Conservation (phyloP, 805 yeast genomes). For the Nakazawaea siamensis region DNA sequence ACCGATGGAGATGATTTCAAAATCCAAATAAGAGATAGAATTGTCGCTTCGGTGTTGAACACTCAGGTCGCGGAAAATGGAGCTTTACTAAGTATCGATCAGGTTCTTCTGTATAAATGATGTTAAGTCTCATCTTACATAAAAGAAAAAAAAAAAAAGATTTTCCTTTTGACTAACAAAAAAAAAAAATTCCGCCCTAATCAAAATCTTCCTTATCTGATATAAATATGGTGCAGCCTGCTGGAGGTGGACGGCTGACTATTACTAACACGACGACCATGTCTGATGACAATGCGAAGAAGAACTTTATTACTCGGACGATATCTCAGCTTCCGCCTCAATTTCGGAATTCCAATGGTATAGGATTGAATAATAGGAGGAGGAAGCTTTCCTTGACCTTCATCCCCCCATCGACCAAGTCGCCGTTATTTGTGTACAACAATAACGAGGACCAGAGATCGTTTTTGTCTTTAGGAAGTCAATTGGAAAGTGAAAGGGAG, state of each 20-base stretch:
- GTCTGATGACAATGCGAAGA: slow-evolving; percentile 1
- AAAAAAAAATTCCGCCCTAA: too few species aligned
- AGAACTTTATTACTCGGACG: slow-evolving; percentile 14
- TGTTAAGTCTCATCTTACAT: too few species aligned
- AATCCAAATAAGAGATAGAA: background rate
- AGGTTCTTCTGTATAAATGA: background rate
- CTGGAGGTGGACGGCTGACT: too few species aligned
- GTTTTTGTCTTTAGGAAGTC: slow-evolving; percentile 25
- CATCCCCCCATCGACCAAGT: slow-evolving; percentile 27
- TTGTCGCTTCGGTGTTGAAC: background rate
- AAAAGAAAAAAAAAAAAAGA: too few species aligned
- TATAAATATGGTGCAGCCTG: too few species aligned
- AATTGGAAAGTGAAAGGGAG: slow-evolving; percentile 17
- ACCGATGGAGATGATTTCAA: background rate
- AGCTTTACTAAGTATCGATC: background rate
- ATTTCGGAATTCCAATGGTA: slow-evolving; percentile 18
- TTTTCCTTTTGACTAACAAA: too few species aligned
- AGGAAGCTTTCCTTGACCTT: slow-evolving; percentile 26
- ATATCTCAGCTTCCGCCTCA: slow-evolving; percentile 18
- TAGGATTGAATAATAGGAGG: slow-evolving; percentile 24
- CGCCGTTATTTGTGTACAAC: slow-evolving; percentile 26
- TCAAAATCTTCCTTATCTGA: too few species aligned
- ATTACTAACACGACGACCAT: slow-evolving; percentile 6
- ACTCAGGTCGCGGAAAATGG: background rate
- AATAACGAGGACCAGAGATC: slow-evolving; percentile 25